Evolutionary conservation across 768 basidiomycete genomes (phyloP).

Genomic region (Serendipita vermifera): DNA sequence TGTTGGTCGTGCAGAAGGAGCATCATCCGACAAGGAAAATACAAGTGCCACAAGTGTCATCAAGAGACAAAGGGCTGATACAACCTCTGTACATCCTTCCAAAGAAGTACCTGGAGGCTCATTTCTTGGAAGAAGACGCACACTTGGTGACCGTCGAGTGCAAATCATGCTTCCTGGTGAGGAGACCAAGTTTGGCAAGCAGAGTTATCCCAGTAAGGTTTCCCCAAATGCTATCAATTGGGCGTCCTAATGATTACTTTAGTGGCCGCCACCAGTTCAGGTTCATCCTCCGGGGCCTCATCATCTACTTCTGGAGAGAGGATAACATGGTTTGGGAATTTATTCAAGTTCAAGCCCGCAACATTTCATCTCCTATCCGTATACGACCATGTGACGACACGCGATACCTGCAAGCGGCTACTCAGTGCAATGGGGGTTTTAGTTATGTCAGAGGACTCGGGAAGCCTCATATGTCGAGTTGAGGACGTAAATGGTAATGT

Average conservation of each 20-base stretch:
- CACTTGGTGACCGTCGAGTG: conserved; percentile 25
- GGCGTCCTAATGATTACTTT: too few species aligned
- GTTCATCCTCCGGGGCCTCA: too few species aligned
- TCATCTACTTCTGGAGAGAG: background rate
- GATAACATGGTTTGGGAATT: conserved; percentile 65
- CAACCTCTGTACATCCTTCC: background rate
- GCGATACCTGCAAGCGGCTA: conserved; percentile 59
- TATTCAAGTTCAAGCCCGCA: conserved; percentile 75
- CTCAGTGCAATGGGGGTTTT: conserved; percentile 58
- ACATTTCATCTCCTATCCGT: conserved; percentile 45
- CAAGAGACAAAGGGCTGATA: background rate
- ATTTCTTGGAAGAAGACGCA: background rate
- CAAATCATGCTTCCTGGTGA: conserved; percentile 41
- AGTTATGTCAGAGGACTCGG: conserved; percentile 51
- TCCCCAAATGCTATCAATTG: too few species aligned
- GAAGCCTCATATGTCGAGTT: background rate
- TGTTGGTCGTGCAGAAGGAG: too few species aligned
- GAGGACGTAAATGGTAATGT: background rate
- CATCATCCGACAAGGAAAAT: conserved; percentile 48
- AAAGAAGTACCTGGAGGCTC: background rate
- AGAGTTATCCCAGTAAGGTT: too few species aligned
- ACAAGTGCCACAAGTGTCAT: conserved; percentile 10
- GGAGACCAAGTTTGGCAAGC: background rate
- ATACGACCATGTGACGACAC: conserved; percentile 47
- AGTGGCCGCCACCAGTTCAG: too few species aligned